A percentile compares a stretch with the other conserved stretches of the same genome.
These are phyloP conservation scores for Sclerotinia sclerotiorum DNA, from an alignment of 2,329 filamentous ascomycete genomes.

Conservation along the genomic window DNA sequence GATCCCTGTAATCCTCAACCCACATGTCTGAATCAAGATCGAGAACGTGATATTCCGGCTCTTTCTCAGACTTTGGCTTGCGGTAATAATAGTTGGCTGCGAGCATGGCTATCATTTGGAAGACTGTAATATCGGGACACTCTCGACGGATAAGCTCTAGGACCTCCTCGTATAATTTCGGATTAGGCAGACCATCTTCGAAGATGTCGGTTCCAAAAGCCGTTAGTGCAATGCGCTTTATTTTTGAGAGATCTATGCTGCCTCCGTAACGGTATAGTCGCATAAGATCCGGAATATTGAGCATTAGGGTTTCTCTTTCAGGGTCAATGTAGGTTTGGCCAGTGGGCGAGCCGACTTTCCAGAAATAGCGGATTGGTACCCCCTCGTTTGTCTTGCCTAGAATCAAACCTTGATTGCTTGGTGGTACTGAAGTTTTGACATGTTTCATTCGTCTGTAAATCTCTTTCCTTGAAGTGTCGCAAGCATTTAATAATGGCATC, in stretches of 20 bases:
- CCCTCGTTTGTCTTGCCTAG: fast-evolving
- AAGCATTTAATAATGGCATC: background rate
- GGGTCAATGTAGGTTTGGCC: background rate
- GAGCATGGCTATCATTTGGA: background rate
- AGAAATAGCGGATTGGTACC: background rate
- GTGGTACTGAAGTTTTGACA: background rate
- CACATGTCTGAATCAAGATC: background rate
- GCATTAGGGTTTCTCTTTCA: background rate
- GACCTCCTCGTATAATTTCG: fast-evolving
- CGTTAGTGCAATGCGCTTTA: background rate
- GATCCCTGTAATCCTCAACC: background rate
- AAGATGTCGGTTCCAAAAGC: background rate
- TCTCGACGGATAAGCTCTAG: background rate
- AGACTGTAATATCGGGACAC: background rate
- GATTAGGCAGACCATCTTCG: fast-evolving
- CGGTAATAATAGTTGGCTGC: no score
- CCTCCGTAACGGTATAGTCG: background rate
- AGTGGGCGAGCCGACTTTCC: background rate
- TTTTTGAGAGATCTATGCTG: background rate
- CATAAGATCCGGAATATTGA: background rate
- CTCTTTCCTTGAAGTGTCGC: background rate
- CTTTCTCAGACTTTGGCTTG: background rate
- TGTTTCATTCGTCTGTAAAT: background rate
- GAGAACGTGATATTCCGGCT: background rate
- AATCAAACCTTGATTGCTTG: no score